These are phyloP conservation scores for Tylopilus sp. DNA, from an alignment of 1,284 basidiomycete genomes.

Conservation along the genomic window DNA sequence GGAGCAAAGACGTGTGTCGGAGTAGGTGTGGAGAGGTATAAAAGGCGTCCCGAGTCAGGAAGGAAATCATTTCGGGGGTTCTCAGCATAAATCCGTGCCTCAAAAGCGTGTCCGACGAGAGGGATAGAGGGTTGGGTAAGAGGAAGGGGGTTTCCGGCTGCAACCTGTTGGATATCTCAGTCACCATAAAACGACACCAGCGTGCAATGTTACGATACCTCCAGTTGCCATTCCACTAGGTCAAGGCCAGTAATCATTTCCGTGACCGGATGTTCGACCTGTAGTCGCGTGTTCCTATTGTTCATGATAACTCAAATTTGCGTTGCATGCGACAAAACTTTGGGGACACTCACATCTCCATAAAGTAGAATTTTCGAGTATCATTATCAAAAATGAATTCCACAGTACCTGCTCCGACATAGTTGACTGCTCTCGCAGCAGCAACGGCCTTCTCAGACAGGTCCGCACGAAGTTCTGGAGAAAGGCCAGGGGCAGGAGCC, in stretches of 20 bases:
- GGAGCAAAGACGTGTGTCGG: slow-evolving; percentile 66
- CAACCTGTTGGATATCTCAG: slow-evolving; percentile 49
- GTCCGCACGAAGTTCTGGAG: slow-evolving; percentile 70
- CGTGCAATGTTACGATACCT: slow-evolving; percentile 42
- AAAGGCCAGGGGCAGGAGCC: slow-evolving; percentile 89
- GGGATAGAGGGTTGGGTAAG: slow-evolving; percentile 74
- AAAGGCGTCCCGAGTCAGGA: slow-evolving; percentile 82
- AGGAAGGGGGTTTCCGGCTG: slow-evolving; percentile 84
- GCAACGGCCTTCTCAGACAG: slow-evolving; percentile 86
- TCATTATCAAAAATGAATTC: slow-evolving; percentile 95
- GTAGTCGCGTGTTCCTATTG: slow-evolving; percentile 83
- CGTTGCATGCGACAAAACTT: neutral
- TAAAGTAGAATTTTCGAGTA: slow-evolving; percentile 82
- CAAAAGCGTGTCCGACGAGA: slow-evolving; percentile 88
- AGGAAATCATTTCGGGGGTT: slow-evolving; percentile 92
- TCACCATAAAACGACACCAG: neutral
- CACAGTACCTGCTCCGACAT: slow-evolving; percentile 88
- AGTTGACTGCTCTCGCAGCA: slow-evolving; percentile 87
- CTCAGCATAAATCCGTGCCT: slow-evolving; percentile 96
- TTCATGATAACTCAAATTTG: slow-evolving; percentile 1
- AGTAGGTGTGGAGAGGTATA: slow-evolving; percentile 74
- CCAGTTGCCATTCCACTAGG: slow-evolving; percentile 92
- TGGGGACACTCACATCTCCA: slow-evolving; percentile 73
- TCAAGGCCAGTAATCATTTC: slow-evolving; percentile 94
- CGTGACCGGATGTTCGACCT: slow-evolving; percentile 94